Base-by-base conservation (phyloP, 805 yeast genomes). In the Teunomyces funiuensis region DNA sequence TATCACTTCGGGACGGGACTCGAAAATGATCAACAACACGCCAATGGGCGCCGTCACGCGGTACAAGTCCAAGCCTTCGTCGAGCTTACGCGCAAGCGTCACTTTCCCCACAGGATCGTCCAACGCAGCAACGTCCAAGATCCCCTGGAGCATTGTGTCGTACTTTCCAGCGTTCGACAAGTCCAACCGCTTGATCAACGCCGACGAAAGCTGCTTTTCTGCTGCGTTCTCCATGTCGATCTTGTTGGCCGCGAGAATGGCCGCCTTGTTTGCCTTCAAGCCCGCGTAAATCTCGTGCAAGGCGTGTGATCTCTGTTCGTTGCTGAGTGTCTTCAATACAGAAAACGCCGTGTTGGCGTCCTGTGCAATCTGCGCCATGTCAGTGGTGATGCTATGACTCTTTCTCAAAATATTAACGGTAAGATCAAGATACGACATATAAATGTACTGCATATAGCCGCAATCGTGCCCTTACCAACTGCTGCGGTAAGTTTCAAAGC, bases 1-100 rank as follows among this genome's bases (percentile, higher is more conserved):
- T 69, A 93, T 93, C 8, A 93, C 99, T 61, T 93, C 99, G 28
- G 99, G 99, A 57, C 99, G 79, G 22, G 96, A 81, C 65, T 93
- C 99, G 61, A 93, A 93, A 41, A 93, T 95, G 34, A 93, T 89
- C 46, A 93, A 71, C 33, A 93, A 65, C 0, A 88, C 97, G 14
- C 99, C 99, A 4, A 93, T 89, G 10, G 99, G 99, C 19, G 96
- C 86, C 4, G 96, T 84, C 9, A 91, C 75, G 57, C 96, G 73
- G 63, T 81, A 85, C 45, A 93, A 69, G 38, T 81, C 84, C 49
- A 93, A 76, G n/a, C 88, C 95, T 40, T 88, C 96, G 60, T 93
- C 99, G 23, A 93, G 71, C 61, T 88, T 80, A 31, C 83, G 81
- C 27, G 95, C 89, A 53, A 93, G 70, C 2, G 93, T 85, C 47